Conservation (phyloP, 192 early-diverging fungal species). For the Phlyctochytrium bullatum region DNA sequence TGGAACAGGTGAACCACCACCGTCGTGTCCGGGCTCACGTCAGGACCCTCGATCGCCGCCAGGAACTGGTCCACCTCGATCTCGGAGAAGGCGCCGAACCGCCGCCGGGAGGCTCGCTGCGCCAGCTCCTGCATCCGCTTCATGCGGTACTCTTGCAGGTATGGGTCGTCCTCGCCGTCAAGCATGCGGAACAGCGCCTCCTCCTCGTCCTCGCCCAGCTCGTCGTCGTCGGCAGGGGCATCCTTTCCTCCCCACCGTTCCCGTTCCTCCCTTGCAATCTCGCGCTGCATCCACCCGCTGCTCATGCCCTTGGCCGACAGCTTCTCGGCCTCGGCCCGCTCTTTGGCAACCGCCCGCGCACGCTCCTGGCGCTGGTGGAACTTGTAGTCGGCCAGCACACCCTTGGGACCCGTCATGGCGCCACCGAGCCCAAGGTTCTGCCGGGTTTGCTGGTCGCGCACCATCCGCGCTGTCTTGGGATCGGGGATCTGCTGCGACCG, state of each 20-base stretch:
- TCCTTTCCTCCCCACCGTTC: constrained; percentile 5
- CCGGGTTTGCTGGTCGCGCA: constrained; percentile 29
- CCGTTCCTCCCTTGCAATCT: constrained; percentile 43
- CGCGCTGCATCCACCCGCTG: constrained; percentile 51
- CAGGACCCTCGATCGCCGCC: constrained; percentile 33
- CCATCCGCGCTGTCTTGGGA: constrained; percentile 19
- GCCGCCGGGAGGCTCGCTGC: not conserved
- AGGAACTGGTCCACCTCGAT: constrained; percentile 46
- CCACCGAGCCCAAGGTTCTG: constrained; percentile 43
- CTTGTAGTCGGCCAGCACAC: constrained; percentile 52
- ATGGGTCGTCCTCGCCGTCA: constrained; percentile 33
- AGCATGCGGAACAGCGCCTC: constrained; percentile 28
- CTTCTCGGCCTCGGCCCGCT: constrained; percentile 15
- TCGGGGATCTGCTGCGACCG: constrained; percentile 1
- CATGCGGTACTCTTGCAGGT: constrained; percentile 30
- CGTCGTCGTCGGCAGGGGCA: constrained; percentile 18
- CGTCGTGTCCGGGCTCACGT: constrained; percentile 23
- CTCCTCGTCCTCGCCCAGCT: constrained; percentile 30
- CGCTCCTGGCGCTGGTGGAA: constrained; percentile 55
- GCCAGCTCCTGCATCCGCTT: constrained; percentile 34
- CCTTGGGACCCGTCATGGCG: constrained; percentile 55
- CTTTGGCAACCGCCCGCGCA: constrained; percentile 25
- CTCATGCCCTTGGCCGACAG: constrained; percentile 28
- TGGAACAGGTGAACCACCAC: constrained; percentile 57
- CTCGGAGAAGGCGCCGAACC: constrained; percentile 33